Evolutionary conservation across 768 basidiomycete species (phyloP), one percentile per base, ranked within the genome.

Genomic region (Cystoderma amianthinum): DNA sequence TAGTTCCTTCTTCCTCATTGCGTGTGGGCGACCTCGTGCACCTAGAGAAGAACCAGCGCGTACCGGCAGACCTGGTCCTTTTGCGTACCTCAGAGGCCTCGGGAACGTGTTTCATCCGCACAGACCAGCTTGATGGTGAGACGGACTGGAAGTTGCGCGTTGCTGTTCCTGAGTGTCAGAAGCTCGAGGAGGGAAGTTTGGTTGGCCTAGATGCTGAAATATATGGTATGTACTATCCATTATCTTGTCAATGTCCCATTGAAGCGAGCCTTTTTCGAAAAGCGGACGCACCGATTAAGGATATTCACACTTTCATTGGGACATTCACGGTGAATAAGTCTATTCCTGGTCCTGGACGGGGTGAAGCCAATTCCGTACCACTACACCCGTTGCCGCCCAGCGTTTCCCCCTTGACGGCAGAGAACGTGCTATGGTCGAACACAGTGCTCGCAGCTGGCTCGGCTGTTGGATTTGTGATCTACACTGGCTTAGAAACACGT

Each of bases 131-230:
- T 20, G 96, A 99, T 48, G 96, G 96, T 32, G 96, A 99, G 63
- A 99, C 96, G 3, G 96, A 99, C 54, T 98, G 96, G 96, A 99
- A 99, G 59, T 68, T 97, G 37, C 78, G 89, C 3, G 87, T 96
- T 1, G 93, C 95, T 2, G 82, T 95, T 1, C 76, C 85, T 2
- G 74, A 83, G 18, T 85, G 82, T 33, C 93, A 96, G 66, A 83
- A 82, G 49, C 58, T 93, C 39, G 63, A 59, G 10, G 75, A 73
- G 48, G 61, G 56, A 4, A 67, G 68, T 33, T 54, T 74, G 18
- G 76, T 76, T 16, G 78, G 83, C 36, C 61, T 94, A 18, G 85
- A 91, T 46, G 96, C 91, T 0, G 90, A 93, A 49, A 77, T 98
- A 6, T 97, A 96, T 52, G 89, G 89, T 87, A 46, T 42, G 79